Percentiles rank a stretch among this genome's conserved stretches.
Evolutionary conservation across 192 early-diverging fungal species (phyloP).

Genomic region (Geranomyces michiganensis): DNA sequence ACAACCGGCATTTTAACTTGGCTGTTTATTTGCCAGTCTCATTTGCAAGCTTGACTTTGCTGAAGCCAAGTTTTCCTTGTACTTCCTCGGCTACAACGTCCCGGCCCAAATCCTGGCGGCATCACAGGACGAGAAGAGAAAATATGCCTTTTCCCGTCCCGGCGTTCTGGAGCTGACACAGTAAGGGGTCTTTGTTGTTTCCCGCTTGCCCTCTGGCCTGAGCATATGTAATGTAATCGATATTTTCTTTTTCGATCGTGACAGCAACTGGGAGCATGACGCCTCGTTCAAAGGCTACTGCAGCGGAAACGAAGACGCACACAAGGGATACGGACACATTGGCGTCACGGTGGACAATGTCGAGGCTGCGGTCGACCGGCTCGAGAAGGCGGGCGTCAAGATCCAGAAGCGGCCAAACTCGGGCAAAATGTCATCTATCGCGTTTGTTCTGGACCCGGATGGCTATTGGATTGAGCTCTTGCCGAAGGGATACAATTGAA

Average conservation of each 20-base stretch:
- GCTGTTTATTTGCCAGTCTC: conserved; percentile 33
- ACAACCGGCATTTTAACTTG: background rate
- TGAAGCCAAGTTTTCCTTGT: conserved; percentile 64
- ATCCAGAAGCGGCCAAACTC: conserved; percentile 70
- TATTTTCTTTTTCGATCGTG: background rate
- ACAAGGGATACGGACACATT: conserved; percentile 80
- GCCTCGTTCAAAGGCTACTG: conserved; percentile 59
- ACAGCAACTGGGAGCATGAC: conserved; percentile 78
- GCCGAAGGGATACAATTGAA: background rate
- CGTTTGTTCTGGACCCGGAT: conserved; percentile 83
- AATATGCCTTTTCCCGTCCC: conserved; percentile 63
- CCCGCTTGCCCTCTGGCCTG: background rate
- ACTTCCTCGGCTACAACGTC: conserved; percentile 73
- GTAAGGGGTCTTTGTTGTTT: conserved; percentile 54
- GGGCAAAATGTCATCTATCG: conserved; percentile 74
- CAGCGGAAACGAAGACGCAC: conserved; percentile 71
- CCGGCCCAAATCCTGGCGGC: conserved; percentile 51
- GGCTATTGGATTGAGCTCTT: conserved; percentile 37
- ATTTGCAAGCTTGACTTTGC: conserved; percentile 53
- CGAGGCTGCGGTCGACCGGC: conserved; percentile 74
- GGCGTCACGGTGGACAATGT: conserved; percentile 76
- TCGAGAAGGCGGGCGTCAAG: conserved; percentile 70
- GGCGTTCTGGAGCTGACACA: conserved; percentile 84
- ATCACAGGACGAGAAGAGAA: conserved; percentile 48
- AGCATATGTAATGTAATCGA: too few species aligned